Conservation (phyloP, 805 yeast species). For the Candida taoyuanica region DNA sequence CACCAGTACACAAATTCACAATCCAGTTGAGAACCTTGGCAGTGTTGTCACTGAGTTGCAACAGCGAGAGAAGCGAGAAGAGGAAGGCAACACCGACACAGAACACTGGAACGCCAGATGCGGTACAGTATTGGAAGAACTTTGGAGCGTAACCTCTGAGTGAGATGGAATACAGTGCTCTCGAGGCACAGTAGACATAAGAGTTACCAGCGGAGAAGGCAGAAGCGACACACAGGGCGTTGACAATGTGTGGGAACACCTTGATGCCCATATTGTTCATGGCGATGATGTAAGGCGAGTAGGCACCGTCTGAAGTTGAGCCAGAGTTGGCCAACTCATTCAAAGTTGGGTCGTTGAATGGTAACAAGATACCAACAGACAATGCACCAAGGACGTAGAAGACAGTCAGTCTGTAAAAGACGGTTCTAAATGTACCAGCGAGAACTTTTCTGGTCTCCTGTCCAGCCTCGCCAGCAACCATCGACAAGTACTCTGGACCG, state of each 20-base stretch:
- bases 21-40: conserved; percentile 69
- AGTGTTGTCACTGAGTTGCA: conserved; percentile 56
- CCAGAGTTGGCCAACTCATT: conserved; percentile 51
- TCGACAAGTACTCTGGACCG: conserved; percentile 80
- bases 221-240: conserved; percentile 49
- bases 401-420: conserved; percentile 53
- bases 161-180: conserved; percentile 52
- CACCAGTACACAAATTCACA: conserved; percentile 62
- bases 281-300: conserved; percentile 58
- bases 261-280: conserved; percentile 49
- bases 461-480: conserved; percentile 79
- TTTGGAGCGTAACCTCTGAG: conserved; percentile 58
- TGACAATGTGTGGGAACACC: conserved; percentile 44
- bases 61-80: conserved; percentile 62
- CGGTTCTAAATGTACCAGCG: conserved; percentile 71
- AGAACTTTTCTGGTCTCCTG: conserved; percentile 64
- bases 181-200: conserved; percentile 52
- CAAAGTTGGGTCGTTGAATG: conserved; percentile 54
- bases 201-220: conserved; percentile 54
- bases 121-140: conserved; percentile 53
- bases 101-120: conserved; percentile 66
- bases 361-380: conserved; percentile 61
- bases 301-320: conserved; percentile 51
- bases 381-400: conserved; percentile 68
- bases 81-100: conserved; percentile 52